phyloP scores from a whole-genome alignment of 176 grass and related monocot genomes.

The Panicum miliaceum region DNA sequence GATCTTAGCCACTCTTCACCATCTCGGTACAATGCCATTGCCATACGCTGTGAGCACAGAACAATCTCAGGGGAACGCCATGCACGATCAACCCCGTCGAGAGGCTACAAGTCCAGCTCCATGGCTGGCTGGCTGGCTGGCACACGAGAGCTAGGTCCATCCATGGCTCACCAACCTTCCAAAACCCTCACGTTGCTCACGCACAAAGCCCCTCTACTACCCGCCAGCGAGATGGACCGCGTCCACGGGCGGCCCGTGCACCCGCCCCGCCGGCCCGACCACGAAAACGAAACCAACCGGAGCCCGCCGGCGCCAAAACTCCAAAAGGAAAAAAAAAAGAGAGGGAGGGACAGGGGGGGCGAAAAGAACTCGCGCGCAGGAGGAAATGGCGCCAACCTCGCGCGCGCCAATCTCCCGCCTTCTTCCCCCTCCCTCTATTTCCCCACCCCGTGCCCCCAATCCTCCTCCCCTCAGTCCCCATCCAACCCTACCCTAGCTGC shows the following conservation, averaged over 20 bases:
- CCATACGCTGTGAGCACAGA: no score
- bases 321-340: not conserved
- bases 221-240: not conserved
- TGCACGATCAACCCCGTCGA: no score
- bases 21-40: no score
- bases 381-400: slow-evolving; percentile 56
- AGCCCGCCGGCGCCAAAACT: slow-evolving; percentile 47
- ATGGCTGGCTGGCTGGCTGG: no score
- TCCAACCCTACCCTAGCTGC: slow-evolving; percentile 26
- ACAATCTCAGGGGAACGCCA: no score
- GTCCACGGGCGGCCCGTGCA: not conserved
- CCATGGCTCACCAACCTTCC: no score
- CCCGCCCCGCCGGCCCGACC: not conserved
- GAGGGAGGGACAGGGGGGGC: not conserved
- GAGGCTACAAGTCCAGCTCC: no score
- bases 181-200: no score
- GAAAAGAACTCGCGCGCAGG: slow-evolving; percentile 36
- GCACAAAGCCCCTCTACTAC: no score
- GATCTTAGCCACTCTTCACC: no score
- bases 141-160: no score
- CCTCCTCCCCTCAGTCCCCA: not conserved
- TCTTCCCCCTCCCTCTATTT: slow-evolving; percentile 43
- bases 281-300: not conserved
- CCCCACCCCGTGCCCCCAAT: not conserved
- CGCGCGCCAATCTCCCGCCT: slow-evolving; percentile 37